Evolutionary conservation across 352 stramenopile species (phyloP).

Genomic region (Globisporangium orthogonon): DNA sequence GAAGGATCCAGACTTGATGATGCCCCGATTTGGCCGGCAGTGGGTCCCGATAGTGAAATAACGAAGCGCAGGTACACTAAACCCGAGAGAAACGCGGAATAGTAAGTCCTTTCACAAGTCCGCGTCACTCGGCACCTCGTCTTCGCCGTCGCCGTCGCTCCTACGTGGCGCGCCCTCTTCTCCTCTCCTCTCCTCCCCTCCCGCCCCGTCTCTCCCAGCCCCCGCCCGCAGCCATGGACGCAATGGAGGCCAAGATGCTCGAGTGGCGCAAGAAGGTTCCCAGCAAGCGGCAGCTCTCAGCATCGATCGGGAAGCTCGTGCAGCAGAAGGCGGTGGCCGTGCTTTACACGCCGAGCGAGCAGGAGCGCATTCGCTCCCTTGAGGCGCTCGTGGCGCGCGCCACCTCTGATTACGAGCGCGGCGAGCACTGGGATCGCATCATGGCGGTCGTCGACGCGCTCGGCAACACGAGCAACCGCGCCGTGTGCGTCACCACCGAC

Average conservation of each 20-base stretch:
- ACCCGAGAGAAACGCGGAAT: too few relatives aligned
- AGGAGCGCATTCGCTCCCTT: slow-evolving; percentile 70
- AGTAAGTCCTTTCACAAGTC: too few relatives aligned
- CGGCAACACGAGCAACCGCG: slow-evolving; percentile 51
- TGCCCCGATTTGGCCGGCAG: too few relatives aligned
- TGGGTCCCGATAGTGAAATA: too few relatives aligned
- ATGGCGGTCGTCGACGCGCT: slow-evolving; percentile 72
- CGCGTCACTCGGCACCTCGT: not conserved
- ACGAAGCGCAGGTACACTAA: too few relatives aligned
- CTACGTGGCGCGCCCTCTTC: not conserved
- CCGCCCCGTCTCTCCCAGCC: not conserved
- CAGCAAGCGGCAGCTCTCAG: slow-evolving; percentile 61
- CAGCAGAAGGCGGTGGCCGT: slow-evolving; percentile 76
- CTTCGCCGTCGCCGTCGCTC: too few relatives aligned
- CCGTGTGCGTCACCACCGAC: slow-evolving; percentile 27
- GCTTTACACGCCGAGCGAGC: slow-evolving; percentile 65
- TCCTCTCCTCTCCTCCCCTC: not conserved
- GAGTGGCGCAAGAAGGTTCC: slow-evolving; percentile 63
- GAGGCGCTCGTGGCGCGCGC: slow-evolving; percentile 59
- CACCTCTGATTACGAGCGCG: slow-evolving; percentile 65
- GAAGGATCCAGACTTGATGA: too few relatives aligned
- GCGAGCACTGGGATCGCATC: slow-evolving; percentile 72
- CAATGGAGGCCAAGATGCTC: slow-evolving; percentile 66
- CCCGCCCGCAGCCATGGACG: slow-evolving; percentile 16
- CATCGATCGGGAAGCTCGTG: slow-evolving; percentile 58